These are phyloP conservation scores for Seiridium unicorne DNA, from an alignment of 2,329 filamentous ascomycete species.

Conservation along the genomic window DNA sequence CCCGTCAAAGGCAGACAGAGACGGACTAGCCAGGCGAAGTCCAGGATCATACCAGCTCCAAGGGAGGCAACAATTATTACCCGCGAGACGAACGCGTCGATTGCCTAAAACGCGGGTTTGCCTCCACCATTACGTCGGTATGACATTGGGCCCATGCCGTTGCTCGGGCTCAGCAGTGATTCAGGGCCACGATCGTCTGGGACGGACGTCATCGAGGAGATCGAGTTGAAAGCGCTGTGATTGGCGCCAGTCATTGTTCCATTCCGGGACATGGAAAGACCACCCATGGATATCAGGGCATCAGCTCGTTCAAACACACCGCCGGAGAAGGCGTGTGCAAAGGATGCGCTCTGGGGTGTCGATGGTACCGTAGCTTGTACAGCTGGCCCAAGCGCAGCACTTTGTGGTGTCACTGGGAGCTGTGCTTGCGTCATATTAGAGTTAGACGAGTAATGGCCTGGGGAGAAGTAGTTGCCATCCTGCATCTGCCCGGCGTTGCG, in stretches of 20 bases:
- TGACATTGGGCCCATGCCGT: conserved; percentile 14
- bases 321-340: conserved; percentile 52
- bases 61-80: not conserved
- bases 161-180: conserved; percentile 26
- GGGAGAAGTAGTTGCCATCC: conserved; percentile 22
- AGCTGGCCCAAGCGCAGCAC: conserved; percentile 83
- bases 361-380: conserved; percentile 86
- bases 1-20: no score
- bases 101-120: conserved; percentile 29
- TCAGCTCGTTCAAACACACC: conserved; percentile 62
- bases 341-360: conserved; percentile 59
- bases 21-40: not conserved
- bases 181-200: conserved; percentile 26
- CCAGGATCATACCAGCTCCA: not conserved
- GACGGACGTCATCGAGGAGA: conserved; percentile 25
- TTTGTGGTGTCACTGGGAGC: conserved; percentile 82
- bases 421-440: conserved; percentile 30
- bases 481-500: conserved; percentile 26
- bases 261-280: conserved; percentile 55
- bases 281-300: conserved; percentile 55
- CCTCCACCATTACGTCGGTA: conserved; percentile 25
- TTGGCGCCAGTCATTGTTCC: conserved; percentile 38
- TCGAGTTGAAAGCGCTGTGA: conserved; percentile 31
- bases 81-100: not conserved
- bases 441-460: conserved; percentile 30